Conservation (phyloP, 1,139 yeast genomes). For the Casaregolazyma suthepensis region DNA sequence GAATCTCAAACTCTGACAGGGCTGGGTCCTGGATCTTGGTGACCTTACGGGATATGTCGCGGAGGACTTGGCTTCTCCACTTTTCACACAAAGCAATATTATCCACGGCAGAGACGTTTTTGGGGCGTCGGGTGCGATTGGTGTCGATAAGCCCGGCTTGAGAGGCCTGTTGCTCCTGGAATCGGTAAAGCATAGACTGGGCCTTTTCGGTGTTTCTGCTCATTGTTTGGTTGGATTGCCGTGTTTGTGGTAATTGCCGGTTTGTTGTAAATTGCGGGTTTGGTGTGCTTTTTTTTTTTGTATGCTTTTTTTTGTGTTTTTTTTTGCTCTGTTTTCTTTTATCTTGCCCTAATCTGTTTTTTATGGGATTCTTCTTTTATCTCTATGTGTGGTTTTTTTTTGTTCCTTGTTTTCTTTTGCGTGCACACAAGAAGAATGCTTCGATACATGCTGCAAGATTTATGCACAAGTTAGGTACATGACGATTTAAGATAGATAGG, state of each 20-base stretch:
- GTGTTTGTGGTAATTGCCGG: background rate
- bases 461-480: background rate
- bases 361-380: background rate
- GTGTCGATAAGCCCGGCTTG: constrained; percentile 56
- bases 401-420: background rate
- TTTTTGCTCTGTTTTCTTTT: background rate
- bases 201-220: constrained; percentile 74
- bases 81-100: constrained; percentile 64
- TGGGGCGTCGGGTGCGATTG: constrained; percentile 46
- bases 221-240: constrained; percentile 36
- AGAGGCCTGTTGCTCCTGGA: constrained; percentile 54
- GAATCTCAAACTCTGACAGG: constrained; percentile 52
- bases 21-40: constrained; percentile 60
- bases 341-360: background rate
- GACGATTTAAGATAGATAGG: background rate
- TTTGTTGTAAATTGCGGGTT: too few species aligned
- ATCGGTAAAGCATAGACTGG: constrained; percentile 61
- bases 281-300: background rate
- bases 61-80: constrained; percentile 61
- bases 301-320: background rate
- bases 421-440: background rate
- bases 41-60: constrained; percentile 58
- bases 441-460: background rate
- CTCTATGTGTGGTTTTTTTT: background rate
- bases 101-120: constrained; percentile 48